Evolutionary conservation across 305 asterid species (phyloP).

Genomic region (Ajuga reptans): DNA sequence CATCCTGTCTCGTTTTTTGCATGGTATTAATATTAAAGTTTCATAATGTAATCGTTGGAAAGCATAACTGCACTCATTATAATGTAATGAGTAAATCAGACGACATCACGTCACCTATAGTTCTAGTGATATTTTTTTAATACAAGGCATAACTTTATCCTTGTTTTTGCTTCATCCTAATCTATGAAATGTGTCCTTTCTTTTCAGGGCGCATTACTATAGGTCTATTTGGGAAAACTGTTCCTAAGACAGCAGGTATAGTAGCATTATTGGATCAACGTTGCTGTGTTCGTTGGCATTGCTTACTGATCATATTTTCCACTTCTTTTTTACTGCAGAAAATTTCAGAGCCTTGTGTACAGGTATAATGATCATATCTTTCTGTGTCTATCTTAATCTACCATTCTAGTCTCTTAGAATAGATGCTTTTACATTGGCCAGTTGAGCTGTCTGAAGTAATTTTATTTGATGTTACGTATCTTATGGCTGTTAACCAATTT

Average conservation of each 20-base stretch:
- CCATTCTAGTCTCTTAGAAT: not conserved
- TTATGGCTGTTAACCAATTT: not conserved
- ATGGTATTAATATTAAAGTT: not conserved
- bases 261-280: slow-evolving; percentile 5
- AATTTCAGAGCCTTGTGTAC: slow-evolving; percentile 26
- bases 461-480: not conserved
- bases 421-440: not conserved
- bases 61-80: not conserved
- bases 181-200: not conserved
- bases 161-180: not conserved
- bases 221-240: slow-evolving; percentile 92
- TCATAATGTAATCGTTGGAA: not conserved
- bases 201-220: slow-evolving; percentile 72
- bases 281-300: not conserved
- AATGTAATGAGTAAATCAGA: not conserved
- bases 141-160: too few relatives aligned
- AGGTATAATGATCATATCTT: not conserved
- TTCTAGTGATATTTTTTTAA: not conserved
- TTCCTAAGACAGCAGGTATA: slow-evolving; percentile 90
- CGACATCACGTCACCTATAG: not conserved
- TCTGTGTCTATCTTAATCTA: not conserved
- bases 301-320: not conserved
- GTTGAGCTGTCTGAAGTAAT: not conserved
- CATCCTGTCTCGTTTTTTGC: not conserved
- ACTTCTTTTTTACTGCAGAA: slow-evolving; percentile 16